These are phyloP conservation scores for Sedum album DNA, from an alignment of 164 flowering plant species.

Conservation along the genomic window DNA sequence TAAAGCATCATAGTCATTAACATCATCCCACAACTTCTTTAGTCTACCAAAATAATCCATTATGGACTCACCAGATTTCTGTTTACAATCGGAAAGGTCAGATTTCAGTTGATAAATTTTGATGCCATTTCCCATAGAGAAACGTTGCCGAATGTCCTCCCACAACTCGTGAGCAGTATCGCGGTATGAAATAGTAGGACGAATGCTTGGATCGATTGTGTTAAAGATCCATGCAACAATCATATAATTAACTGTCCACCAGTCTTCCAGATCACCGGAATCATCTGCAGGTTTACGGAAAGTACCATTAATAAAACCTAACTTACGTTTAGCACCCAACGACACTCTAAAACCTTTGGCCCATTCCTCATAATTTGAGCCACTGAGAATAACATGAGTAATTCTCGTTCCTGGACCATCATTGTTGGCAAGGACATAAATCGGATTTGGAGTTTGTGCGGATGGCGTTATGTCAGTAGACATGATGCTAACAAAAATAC, in stretches of 20 bases:
- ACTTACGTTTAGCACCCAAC: not conserved
- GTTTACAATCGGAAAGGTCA: not conserved
- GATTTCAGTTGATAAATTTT: not conserved
- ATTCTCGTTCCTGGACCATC: not conserved
- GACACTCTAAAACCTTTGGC: not conserved
- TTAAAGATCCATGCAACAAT: not conserved
- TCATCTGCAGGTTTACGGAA: not conserved
- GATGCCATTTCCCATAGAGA: not conserved
- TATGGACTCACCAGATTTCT: not conserved
- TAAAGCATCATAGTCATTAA: constrained; percentile 5
- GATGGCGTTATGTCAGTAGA: not conserved
- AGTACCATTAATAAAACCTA: not conserved
- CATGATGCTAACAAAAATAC: constrained; percentile 7
- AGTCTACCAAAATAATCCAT: not conserved
- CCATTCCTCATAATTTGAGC: not conserved
- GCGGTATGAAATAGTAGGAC: constrained; percentile 5
- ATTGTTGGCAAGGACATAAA: not conserved
- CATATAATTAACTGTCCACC: not conserved
- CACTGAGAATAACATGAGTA: not conserved
- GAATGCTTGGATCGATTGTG: not conserved
- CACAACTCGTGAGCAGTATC: not conserved
- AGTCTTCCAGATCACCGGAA: not conserved
- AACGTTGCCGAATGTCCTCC: not conserved
- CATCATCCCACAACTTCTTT: constrained; percentile 5
- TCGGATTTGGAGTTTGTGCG: not conserved